Percentiles rank a stretch among this genome's conserved stretches.
phyloP scores from a whole-genome alignment of 2,329 filamentous ascomycete species.

The Nothophoma quercina region DNA sequence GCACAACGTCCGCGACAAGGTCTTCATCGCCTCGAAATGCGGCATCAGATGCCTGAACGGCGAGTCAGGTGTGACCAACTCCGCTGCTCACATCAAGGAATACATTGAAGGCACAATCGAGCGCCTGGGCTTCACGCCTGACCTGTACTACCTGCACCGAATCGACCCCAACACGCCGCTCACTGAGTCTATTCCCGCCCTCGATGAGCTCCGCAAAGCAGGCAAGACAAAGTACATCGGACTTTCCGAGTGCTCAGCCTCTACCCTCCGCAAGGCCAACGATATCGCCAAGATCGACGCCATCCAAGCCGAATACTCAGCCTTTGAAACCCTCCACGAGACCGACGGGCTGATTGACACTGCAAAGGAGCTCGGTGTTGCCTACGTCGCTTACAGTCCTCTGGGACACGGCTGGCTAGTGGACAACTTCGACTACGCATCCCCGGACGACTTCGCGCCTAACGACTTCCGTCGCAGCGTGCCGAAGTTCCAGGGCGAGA shows the following conservation, averaged over 20 bases:
- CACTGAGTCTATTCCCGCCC: slow-evolving; percentile 56
- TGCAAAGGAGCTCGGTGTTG: slow-evolving; percentile 49
- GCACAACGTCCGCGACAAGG: slow-evolving; percentile 33
- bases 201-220: slow-evolving; percentile 48
- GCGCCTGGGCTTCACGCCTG: slow-evolving; percentile 48
- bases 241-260: slow-evolving; percentile 53
- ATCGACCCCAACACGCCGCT: slow-evolving; percentile 48
- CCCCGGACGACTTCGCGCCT: slow-evolving; percentile 55
- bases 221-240: slow-evolving; percentile 61
- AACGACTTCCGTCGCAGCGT: slow-evolving; percentile 44
- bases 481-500: slow-evolving; percentile 53
- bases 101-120: slow-evolving; percentile 51
- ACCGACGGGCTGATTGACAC: slow-evolving; percentile 41
- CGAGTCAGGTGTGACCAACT: slow-evolving; percentile 49
- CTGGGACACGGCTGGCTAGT: slow-evolving; percentile 42
- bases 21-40: slow-evolving; percentile 39
- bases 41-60: slow-evolving; percentile 42
- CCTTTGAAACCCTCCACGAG: slow-evolving; percentile 56
- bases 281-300: slow-evolving; percentile 56
- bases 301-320: slow-evolving; percentile 60
- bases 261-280: slow-evolving; percentile 57
- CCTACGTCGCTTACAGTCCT: slow-evolving; percentile 45
- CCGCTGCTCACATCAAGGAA: slow-evolving; percentile 47
- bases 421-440: slow-evolving; percentile 28
- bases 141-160: slow-evolving; percentile 54